Conservation (phyloP, 2,329 filamentous ascomycete genomes). For the Aspergillus sp. region DNA sequence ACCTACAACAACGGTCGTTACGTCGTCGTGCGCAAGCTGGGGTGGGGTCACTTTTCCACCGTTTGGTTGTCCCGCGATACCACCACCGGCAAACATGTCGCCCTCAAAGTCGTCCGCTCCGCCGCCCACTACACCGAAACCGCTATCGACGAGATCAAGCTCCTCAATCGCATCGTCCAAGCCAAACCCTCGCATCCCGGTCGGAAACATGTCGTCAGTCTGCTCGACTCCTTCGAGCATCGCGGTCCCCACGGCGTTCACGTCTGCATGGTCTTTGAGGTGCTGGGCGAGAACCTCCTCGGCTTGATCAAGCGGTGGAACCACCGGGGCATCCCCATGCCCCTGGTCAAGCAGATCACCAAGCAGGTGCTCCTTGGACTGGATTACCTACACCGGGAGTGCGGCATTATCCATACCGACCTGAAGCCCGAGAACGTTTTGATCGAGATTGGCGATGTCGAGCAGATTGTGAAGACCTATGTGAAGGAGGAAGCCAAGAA, state of each 20-base stretch:
- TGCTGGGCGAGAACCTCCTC: conserved; percentile 89
- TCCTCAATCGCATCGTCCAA: conserved; percentile 93
- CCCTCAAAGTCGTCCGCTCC: conserved; percentile 94
- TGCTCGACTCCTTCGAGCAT: conserved; percentile 96
- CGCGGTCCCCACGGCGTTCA: conserved; percentile 95
- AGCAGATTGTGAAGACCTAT: conserved; percentile 95
- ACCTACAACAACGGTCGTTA: conserved; percentile 98
- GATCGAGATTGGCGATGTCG: conserved; percentile 97
- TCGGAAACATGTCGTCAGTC: conserved; percentile 89
- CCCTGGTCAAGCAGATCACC: conserved; percentile 96
- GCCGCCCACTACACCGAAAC: conserved; percentile 99
- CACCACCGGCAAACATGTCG: conserved; percentile 85
- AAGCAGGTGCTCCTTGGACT: conserved; percentile 95
- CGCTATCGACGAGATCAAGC: conserved; percentile 97
- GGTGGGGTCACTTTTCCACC: conserved; percentile 99
- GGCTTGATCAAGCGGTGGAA: conserved; percentile 99
- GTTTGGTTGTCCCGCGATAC: conserved; percentile 87
- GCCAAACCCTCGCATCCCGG: conserved; percentile 94
- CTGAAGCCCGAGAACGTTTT: conserved; percentile 97
- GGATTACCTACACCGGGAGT: conserved; percentile 95
- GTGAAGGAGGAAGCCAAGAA: conserved; percentile 70
- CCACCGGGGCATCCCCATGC: conserved; percentile 93
- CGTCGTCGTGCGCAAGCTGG: conserved; percentile 91
- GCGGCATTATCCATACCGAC: conserved; percentile 97
- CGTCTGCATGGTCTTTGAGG: conserved; percentile 99